These are phyloP conservation scores for Corylus americana DNA, from an alignment of 306 rosid species.

Conservation along the genomic window DNA sequence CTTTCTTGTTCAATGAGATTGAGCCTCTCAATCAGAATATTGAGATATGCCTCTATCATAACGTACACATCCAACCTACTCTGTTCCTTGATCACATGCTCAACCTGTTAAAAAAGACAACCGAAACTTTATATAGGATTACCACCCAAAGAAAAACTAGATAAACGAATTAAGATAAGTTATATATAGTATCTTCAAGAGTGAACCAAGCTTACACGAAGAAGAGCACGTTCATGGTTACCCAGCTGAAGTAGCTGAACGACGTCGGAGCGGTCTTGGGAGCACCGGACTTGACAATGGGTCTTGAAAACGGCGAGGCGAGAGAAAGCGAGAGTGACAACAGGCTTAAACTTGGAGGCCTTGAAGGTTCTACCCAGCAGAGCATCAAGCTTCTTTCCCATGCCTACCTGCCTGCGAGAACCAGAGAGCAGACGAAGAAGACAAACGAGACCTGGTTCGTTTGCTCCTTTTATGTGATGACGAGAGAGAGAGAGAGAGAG, in stretches of 20 bases:
- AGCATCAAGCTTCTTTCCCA: constrained; percentile 81
- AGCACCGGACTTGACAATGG: constrained; percentile 58
- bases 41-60: constrained; percentile 68
- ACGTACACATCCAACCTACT: constrained; percentile 71
- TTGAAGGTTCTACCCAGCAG: constrained; percentile 62
- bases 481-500: constrained; percentile 2
- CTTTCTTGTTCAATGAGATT: constrained; percentile 77
- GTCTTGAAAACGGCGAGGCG: constrained; percentile 69
- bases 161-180: not conserved
- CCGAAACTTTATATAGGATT: not conserved
- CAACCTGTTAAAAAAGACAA: constrained; percentile 47
- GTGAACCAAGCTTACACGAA: constrained; percentile 50
- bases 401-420: constrained; percentile 6
- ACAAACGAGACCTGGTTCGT: constrained; percentile 25
- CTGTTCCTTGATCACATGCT: constrained; percentile 81
- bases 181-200: not conserved
- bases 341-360: constrained; percentile 58
- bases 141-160: not conserved
- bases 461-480: constrained; percentile 8
- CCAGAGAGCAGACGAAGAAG: not conserved
- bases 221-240: constrained; percentile 73
- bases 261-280: constrained; percentile 66
- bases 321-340: constrained; percentile 59
- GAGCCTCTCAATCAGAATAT: constrained; percentile 68
- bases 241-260: constrained; percentile 72